Conservation (phyloP, 306 rosid species). For the Lotus japonicus region DNA sequence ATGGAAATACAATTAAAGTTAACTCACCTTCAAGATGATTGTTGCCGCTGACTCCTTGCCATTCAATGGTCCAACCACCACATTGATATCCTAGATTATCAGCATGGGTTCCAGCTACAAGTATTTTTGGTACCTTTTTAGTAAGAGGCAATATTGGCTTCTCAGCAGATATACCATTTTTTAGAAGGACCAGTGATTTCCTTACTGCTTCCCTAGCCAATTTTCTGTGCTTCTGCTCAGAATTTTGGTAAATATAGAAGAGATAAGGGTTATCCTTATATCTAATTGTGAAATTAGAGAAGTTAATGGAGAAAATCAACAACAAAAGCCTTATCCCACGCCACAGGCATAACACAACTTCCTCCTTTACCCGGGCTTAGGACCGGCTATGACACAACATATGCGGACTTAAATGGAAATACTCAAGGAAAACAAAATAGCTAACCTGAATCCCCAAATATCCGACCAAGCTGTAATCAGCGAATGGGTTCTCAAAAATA, state of each 20-base stretch:
- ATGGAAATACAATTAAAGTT: background rate
- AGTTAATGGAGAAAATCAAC: background rate
- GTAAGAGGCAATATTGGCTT: slow-evolving; percentile 38
- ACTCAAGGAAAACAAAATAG: background rate
- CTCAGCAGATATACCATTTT: slow-evolving; percentile 32
- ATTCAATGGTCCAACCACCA: slow-evolving; percentile 55
- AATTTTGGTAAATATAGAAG: background rate
- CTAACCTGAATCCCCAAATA: slow-evolving; percentile 42
- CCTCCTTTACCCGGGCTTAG: no score
- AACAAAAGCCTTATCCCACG: background rate
- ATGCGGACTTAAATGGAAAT: background rate
- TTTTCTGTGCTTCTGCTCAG: slow-evolving; percentile 35
- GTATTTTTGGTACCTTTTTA: slow-evolving; percentile 34
- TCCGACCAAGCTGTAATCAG: slow-evolving; percentile 30
- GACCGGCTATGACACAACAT: no score
- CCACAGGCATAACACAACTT: no score
- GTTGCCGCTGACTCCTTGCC: slow-evolving; percentile 54
- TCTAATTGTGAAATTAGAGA: background rate
- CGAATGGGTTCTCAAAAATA: slow-evolving; percentile 41
- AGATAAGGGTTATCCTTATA: background rate
- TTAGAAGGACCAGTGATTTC: slow-evolving; percentile 40
- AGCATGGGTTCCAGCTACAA: slow-evolving; percentile 54
- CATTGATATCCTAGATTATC: slow-evolving; percentile 54
- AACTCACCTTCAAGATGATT: slow-evolving; percentile 25
- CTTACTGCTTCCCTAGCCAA: slow-evolving; percentile 49